Base-by-base conservation (phyloP, 2,329 filamentous ascomycete species). In the Didymella keratinophila region DNA sequence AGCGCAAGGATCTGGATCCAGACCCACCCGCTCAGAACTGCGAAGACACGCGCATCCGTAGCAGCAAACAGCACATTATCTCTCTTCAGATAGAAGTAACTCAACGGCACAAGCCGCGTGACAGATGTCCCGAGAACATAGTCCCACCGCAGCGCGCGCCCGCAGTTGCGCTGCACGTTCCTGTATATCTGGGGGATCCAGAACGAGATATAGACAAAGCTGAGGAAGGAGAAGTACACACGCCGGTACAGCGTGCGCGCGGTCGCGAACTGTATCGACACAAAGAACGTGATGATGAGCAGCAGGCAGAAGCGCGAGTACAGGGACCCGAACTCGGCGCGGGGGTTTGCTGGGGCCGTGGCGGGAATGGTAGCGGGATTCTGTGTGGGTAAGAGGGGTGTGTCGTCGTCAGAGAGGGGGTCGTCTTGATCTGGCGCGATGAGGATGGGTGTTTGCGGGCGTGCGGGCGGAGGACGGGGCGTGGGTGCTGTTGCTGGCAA, bases 121-220 rank as follows among this genome's bases (percentile, higher is more conserved):
- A 89, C 68, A 46, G 91, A 95, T 75, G 97, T 91, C 2, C 93
- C 93, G 21, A 93, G 73, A 55, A 97, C 89, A 72, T 96, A 99
- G 59, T 90, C 89, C 93, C 93, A 97, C 3, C 89, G 85, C n/a
- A 98, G 82, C 0, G 94, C 93, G 69, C 91, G 91, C 39, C 93
- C 91, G 76, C 93, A 97, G 78, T 97, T 97, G 52, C 94, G 91
- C 77, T 91, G 87, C 52, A 90, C 83, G 75, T 99, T 99, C 62
- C 95, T 91, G 72, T 90, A 86, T 66, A 98, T 96, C 75, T 99
- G 95, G 0, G 95, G 94, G 0, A 88, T 74, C 94, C 94, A 98
- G 72, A 97, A 89, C 20, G 93, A 97, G 43, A 97, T 85, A 73
- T 97, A 97, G 52, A 85, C 65, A 68, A 94, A 87, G 2, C 86